phyloP scores from a whole-genome alignment of 2,329 filamentous ascomycete genomes.

The Mycosphaerella sp. region DNA sequence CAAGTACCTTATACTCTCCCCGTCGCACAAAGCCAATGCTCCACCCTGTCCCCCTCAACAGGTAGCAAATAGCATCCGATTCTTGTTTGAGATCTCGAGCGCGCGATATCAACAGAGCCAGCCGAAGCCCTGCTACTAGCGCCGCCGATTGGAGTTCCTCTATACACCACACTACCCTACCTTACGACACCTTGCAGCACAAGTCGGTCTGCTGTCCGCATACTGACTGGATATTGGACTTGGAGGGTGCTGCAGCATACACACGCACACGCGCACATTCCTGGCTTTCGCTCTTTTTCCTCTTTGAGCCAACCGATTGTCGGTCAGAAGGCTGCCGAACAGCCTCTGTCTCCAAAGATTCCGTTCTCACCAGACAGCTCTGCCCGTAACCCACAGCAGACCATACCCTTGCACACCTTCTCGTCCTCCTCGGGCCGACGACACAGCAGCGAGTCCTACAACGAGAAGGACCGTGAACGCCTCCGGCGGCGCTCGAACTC shows the following conservation, averaged over 20 bases:
- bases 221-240: not conserved
- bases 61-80: not conserved
- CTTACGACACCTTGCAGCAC: conserved; percentile 5
- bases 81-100: not conserved
- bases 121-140: not conserved
- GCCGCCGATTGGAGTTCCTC: not conserved
- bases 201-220: not conserved
- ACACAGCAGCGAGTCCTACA: conserved; percentile 35
- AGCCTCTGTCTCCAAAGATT: conserved; percentile 7
- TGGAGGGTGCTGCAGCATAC: not conserved
- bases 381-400: conserved; percentile 5
- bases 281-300: not conserved
- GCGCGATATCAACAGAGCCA: not conserved
- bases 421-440: conserved; percentile 40
- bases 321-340: conserved; percentile 10
- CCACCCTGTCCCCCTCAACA: not conserved
- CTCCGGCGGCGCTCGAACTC: conserved; percentile 36
- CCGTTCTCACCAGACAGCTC: conserved; percentile 1
- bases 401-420: conserved; percentile 77
- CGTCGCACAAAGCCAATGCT: not conserved
- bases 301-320: conserved; percentile 2
- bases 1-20: not conserved
- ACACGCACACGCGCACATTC: not conserved
- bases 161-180: not conserved
- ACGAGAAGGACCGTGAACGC: conserved; percentile 37